Evolutionary conservation across 257 asterid genomes (phyloP), one percentile per base, ranked within the genome.

Genomic region (Solanum ossicruentum): DNA sequence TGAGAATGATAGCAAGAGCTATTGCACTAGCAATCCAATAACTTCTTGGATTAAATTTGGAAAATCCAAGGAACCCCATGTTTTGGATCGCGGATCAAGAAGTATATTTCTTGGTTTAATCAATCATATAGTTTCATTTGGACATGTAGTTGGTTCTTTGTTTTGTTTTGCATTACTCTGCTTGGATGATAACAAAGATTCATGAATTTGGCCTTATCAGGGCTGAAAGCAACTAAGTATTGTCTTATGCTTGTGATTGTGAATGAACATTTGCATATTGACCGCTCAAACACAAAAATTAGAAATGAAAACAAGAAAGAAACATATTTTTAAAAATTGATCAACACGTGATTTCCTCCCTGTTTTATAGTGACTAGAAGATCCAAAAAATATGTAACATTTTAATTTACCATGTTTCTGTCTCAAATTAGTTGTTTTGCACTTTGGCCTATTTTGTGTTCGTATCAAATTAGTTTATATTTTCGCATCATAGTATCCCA

Each of bases 1-100:
- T 88, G 36, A 93, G 83, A 39, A 91, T 84, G 88, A 93, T 87
- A 3, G 91, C 90, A 9, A 90, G 84, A 32, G 83, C 13, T 63
- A 94, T 86, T 84, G 92, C 96, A 20, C 93, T 94, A 36, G 88
- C 85, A 72, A 91, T 85, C 88, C 91, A 85, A 57, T 87, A 91
- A 91, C 85, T 91, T 88, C 89, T 88, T 65, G 86, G 84, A 83
- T 87, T 90, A 45, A 90, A 66, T 69, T 92, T 90, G 92, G 92
- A 90, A 89, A 92, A 90, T 86, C 95, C 92, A 77, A 90, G 90
- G 81, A 91, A 91, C 88, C 92, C 85, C 97, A 93, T 93, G 58
- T 54, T 91, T 45, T 47, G 82, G 26, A 21, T 26, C 85, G 85
- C 16, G 73, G 84, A 69, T 69, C 28, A 32, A 72, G 83, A 60